Evolutionary conservation across 1,284 basidiomycete genomes (phyloP), one percentile per base, ranked within the genome.

Genomic region (Meira nashicola): DNA sequence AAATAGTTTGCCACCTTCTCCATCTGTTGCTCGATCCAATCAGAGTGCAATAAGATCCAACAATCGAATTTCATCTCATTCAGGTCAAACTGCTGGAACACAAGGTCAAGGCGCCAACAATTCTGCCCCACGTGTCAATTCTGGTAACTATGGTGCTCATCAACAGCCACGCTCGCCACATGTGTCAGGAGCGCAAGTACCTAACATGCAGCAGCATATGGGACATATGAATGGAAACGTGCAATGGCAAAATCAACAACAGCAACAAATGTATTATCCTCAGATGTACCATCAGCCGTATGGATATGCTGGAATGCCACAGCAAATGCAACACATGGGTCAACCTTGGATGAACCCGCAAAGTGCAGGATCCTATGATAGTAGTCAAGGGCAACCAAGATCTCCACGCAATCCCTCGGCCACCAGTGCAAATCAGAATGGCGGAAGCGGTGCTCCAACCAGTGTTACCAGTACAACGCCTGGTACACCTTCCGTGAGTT

Each of bases 151-250:
- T 47, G 62, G 44, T 37, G 61, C 57, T 14, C 58, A 60, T 46
- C 70, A 70, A 58, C 64, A 70, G 62, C 71, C 69, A 19, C 60
- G 70, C n/a, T 70, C 68, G 10, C 72, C 72, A 47, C 71, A 69
- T 56, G 60, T 73, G 17, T 5, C 17, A 57, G 28, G 28, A 33
- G 61, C 60, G 44, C 65, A 70, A 47, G 61, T 67, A 28, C 61
- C 61, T 37, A 60, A 64, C 38, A 71, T 73, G 68, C 71, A 71
- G 68, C 71, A 71, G 56, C 63, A 62, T 12, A 71, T 71, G 68
- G 69, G 68, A 53, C 58, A 59, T 19, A 73, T 73, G 63, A 63
- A 57, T 2, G 65, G 62, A 38, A 64, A 64, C 17, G 21, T 10
- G 10, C 68, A 71, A 54, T 59, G 52, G 59, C 59, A 46, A 43